These are phyloP conservation scores for Iberis pinnata DNA, from an alignment of 345 rosid species.

Conservation along the genomic window DNA sequence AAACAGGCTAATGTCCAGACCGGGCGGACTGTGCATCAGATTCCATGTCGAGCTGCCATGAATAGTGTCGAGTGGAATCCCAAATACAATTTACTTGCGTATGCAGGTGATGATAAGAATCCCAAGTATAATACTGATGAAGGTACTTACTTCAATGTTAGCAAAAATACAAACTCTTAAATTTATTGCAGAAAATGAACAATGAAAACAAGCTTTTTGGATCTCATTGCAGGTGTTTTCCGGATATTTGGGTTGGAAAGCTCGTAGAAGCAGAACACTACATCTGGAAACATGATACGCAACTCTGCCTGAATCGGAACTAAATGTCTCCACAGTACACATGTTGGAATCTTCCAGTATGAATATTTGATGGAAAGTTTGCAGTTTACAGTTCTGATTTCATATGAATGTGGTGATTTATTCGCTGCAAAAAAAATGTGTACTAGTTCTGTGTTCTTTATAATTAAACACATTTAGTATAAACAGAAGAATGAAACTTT, in stretches of 20 bases:
- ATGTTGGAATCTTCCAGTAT: not conserved
- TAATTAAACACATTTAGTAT: no score
- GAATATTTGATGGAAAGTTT: not conserved
- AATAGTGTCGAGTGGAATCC: constrained; percentile 99
- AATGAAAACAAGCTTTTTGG: constrained; percentile 2
- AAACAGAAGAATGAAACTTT: constrained; percentile 13
- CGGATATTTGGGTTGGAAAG: constrained; percentile 82
- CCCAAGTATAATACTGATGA: constrained; percentile 80
- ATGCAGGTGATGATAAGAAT: constrained; percentile 95
- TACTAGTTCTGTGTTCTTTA: constrained; percentile 13
- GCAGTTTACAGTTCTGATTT: not conserved
- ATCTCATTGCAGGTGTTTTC: constrained; percentile 65
- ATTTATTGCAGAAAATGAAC: not conserved
- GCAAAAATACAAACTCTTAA: not conserved
- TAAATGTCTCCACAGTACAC: no score
- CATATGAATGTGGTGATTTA: constrained; percentile 7
- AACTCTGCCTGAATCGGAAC: not conserved
- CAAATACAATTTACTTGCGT: constrained; percentile 82
- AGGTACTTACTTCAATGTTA: constrained; percentile 40
- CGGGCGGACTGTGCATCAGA: constrained; percentile 82
- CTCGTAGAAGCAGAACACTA: constrained; percentile 31
- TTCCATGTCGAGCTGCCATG: constrained; percentile 95
- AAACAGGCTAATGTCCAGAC: constrained; percentile 83
- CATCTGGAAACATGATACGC: not conserved
- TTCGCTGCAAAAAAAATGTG: constrained; percentile 8